Conservation (phyloP, 345 rosid genomes). For the Hirschfeldia incana region DNA sequence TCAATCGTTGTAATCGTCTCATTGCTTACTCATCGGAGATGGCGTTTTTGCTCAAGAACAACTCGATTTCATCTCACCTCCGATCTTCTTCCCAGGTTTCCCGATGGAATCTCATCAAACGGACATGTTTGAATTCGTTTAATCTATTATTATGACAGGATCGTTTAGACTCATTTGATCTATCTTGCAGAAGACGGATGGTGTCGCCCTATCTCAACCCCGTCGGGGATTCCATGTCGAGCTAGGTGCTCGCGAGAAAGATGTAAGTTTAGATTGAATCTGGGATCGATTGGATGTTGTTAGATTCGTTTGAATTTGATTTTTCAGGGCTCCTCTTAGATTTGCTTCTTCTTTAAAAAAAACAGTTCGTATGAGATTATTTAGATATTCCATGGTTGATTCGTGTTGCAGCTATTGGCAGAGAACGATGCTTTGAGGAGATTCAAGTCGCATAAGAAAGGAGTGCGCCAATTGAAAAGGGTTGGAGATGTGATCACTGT, state of each 20-base stretch:
- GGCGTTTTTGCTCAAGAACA: slow-evolving; percentile 64
- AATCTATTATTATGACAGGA: slow-evolving; percentile 3
- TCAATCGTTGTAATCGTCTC: background rate
- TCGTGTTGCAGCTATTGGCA: slow-evolving; percentile 71
- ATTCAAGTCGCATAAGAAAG: slow-evolving; percentile 77
- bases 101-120: slow-evolving; percentile 5
- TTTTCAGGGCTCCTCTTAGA: background rate
- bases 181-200: slow-evolving; percentile 47
- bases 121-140: slow-evolving; percentile 16
- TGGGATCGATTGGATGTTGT: slow-evolving; percentile 16
- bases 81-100: slow-evolving; percentile 67
- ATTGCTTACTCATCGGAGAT: slow-evolving; percentile 41
- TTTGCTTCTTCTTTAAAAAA: background rate
- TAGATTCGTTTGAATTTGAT: background rate
- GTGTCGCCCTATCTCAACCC: slow-evolving; percentile 41
- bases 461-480: slow-evolving; percentile 56
- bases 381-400: background rate
- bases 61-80: slow-evolving; percentile 50
- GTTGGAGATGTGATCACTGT: slow-evolving; percentile 83
- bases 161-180: slow-evolving; percentile 16
- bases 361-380: background rate
- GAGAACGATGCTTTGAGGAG: slow-evolving; percentile 66
- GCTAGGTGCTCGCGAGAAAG: slow-evolving; percentile 86
- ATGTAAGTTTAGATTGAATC: slow-evolving; percentile 52
- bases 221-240: slow-evolving; percentile 77